Evolutionary conservation across 768 basidiomycete species (phyloP).

Genomic region (Trametes sanguinea): DNA sequence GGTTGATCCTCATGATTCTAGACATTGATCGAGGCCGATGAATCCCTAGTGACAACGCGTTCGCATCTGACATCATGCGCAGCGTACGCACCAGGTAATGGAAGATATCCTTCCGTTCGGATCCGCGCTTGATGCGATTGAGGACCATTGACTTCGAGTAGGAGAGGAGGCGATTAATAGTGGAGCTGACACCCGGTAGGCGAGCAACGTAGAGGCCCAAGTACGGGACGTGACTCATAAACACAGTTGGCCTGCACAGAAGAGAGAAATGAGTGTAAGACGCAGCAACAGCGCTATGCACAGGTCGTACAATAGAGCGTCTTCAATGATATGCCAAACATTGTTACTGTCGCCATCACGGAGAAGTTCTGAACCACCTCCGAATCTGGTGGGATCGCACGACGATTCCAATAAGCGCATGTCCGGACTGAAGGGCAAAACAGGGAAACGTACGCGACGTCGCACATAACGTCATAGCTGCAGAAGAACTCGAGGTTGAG

Average conservation of each 20-base stretch:
- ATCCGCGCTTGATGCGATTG: conserved; percentile 32
- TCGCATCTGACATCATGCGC: no score
- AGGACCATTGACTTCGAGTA: background rate
- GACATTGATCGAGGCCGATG: background rate
- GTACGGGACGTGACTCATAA: background rate
- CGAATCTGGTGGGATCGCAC: conserved; percentile 33
- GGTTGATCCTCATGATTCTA: conserved; percentile 44
- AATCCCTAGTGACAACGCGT: background rate
- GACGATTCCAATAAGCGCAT: background rate
- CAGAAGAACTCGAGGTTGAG: no score
- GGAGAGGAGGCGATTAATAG: background rate
- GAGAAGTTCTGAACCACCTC: conserved; percentile 42
- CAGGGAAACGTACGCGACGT: conserved; percentile 36
- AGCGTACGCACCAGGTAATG: conserved; percentile 40
- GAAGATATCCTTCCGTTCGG: conserved; percentile 43
- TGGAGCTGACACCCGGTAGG: conserved; percentile 1
- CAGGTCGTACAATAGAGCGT: background rate
- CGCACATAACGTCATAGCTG: conserved; percentile 47
- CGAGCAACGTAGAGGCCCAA: conserved; percentile 3
- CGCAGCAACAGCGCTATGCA: background rate
- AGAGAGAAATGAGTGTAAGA: background rate
- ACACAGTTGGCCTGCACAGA: background rate
- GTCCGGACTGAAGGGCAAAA: background rate
- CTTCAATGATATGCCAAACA: conserved; percentile 3
- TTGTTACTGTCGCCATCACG: conserved; percentile 34